These are phyloP conservation scores for Hyaloscypha bicolor DNA, from an alignment of 495 filamentous ascomycete species.

Conservation along the genomic window DNA sequence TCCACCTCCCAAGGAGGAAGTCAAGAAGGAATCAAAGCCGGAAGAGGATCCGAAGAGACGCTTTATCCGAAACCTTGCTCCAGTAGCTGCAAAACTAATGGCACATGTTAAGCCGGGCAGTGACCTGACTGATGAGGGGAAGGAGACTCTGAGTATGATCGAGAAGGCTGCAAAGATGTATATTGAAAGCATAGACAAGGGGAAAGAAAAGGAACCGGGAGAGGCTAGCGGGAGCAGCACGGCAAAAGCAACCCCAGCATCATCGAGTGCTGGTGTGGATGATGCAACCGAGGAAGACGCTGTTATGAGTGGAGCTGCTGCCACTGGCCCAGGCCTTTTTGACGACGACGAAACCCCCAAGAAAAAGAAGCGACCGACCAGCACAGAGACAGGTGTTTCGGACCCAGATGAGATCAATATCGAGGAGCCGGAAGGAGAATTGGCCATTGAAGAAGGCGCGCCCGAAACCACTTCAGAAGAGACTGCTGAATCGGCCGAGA, in stretches of 20 bases:
- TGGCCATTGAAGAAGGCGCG: conserved; percentile 1
- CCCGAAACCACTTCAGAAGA: neutral
- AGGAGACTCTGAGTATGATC: conserved; percentile 46
- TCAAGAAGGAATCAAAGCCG: conserved; percentile 5
- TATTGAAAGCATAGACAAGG: conserved; percentile 38
- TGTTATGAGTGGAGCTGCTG: conserved; percentile 4
- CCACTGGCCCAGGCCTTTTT: conserved; percentile 36
- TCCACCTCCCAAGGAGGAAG: neutral
- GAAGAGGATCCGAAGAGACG: conserved; percentile 38
- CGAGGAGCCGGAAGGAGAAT: conserved; percentile 42
- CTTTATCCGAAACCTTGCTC: conserved; percentile 47
- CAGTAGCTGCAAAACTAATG: conserved; percentile 39
- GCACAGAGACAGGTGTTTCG: conserved; percentile 31
- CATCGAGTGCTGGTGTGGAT: conserved; percentile 14
- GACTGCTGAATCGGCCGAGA: neutral
- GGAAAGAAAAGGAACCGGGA: conserved; percentile 13
- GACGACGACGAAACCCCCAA: conserved; percentile 29
- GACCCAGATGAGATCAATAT: conserved; percentile 52
- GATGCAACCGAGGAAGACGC: conserved; percentile 22
- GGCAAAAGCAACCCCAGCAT: conserved; percentile 25
- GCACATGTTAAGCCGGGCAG: conserved; percentile 35
- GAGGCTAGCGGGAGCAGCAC: conserved; percentile 13
- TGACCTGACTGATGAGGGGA: conserved; percentile 33
- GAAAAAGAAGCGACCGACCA: conserved; percentile 15
- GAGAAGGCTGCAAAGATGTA: conserved; percentile 48